Evolutionary conservation across 805 yeast genomes (phyloP).

Genomic region (Torulaspora indica): DNA sequence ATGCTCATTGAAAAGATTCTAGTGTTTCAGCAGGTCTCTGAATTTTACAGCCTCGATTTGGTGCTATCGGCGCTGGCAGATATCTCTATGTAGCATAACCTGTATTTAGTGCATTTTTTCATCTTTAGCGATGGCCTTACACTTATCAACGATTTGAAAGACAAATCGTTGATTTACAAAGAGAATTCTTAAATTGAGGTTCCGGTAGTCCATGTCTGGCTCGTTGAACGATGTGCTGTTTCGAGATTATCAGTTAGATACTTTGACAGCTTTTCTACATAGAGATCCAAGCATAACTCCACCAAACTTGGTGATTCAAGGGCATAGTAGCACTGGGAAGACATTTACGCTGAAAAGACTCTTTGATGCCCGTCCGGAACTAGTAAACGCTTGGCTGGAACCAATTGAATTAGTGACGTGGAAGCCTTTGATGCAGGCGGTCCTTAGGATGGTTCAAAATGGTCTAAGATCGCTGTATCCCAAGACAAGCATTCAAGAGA

Average conservation of each 20-base stretch:
- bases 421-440: constrained; percentile 33
- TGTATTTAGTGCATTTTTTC: not conserved
- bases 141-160: no score
- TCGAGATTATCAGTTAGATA: constrained; percentile 27
- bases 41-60: constrained; percentile 55
- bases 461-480: constrained; percentile 19
- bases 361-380: constrained; percentile 16
- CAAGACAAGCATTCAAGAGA: constrained; percentile 9
- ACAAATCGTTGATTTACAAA: no score
- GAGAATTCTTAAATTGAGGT: not conserved
- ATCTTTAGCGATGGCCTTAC: not conserved
- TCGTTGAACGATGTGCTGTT: constrained; percentile 14
- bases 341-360: constrained; percentile 22
- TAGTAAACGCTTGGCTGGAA: constrained; percentile 21
- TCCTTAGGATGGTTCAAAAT: constrained; percentile 25
- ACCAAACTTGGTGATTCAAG: constrained; percentile 29
- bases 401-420: constrained; percentile 33
- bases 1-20: constrained; percentile 44
- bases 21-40: constrained; percentile 56
- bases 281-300: constrained; percentile 23
- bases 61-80: constrained; percentile 28
- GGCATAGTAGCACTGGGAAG: constrained; percentile 32
- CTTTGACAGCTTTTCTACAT: constrained; percentile 22
- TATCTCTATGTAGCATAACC: constrained; percentile 1
- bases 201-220: constrained; percentile 5